Conservation (phyloP, 371 early-diverging fungal genomes). For the Apophysomyces ossiformis region DNA sequence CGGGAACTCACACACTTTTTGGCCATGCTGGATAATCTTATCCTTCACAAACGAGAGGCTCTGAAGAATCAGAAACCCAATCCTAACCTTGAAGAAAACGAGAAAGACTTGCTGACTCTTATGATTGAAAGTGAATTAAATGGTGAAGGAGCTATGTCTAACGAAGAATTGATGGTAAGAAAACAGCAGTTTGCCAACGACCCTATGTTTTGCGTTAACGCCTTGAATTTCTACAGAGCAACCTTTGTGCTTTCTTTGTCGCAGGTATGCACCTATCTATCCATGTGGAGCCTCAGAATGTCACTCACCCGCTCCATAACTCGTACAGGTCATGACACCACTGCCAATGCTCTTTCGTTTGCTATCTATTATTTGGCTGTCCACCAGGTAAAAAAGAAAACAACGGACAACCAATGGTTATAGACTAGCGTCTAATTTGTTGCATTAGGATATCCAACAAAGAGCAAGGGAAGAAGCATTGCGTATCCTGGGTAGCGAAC, state of each 20-base stretch:
- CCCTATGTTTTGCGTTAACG: not conserved
- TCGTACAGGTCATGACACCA: slow-evolving; percentile 55
- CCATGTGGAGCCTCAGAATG: slow-evolving; percentile 27
- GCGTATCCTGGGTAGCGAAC: slow-evolving; percentile 51
- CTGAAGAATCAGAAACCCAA: slow-evolving; percentile 24
- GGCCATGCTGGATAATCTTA: slow-evolving; percentile 31
- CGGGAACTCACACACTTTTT: slow-evolving; percentile 19
- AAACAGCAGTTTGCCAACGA: slow-evolving; percentile 19
- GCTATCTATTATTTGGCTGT: slow-evolving; percentile 49
- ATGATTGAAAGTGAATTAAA: slow-evolving; percentile 54
- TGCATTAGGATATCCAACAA: slow-evolving; percentile 47
- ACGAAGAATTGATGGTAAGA: slow-evolving; percentile 48
- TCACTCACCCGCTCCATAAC: not conserved
- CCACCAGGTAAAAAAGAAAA: slow-evolving; percentile 32
- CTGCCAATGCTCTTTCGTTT: slow-evolving; percentile 50
- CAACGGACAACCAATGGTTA: not conserved
- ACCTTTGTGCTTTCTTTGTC: slow-evolving; percentile 37
- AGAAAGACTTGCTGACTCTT: slow-evolving; percentile 56
- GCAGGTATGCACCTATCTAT: slow-evolving; percentile 46
- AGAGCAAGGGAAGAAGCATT: slow-evolving; percentile 56
- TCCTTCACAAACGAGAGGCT: slow-evolving; percentile 38
- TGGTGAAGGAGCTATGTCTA: slow-evolving; percentile 31
- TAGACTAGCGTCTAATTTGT: too few relatives aligned
- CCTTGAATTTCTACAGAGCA: slow-evolving; percentile 23
- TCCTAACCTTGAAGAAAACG: slow-evolving; percentile 33